phyloP scores from a whole-genome alignment of 306 rosid genomes.

The Quercus robur region DNA sequence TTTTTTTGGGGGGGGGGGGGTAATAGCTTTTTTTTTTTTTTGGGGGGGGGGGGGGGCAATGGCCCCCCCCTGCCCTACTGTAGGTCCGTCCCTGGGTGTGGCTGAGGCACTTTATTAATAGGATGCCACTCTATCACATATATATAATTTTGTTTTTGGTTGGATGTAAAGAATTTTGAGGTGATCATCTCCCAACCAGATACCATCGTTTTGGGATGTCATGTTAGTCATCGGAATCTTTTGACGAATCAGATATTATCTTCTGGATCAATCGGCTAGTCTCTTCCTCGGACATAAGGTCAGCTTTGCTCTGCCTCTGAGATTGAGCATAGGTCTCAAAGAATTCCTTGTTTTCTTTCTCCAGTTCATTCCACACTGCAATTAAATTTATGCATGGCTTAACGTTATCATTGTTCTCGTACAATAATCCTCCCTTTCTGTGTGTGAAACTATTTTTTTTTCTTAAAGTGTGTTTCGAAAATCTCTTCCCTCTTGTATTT shows the following conservation, averaged over 20 bases:
- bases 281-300: slow-evolving; percentile 80
- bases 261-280: slow-evolving; percentile 69
- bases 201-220: slow-evolving; percentile 25
- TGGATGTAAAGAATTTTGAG: background rate
- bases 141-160: background rate
- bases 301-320: slow-evolving; percentile 43
- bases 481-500: no score
- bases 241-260: slow-evolving; percentile 66
- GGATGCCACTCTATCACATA: no score
- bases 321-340: slow-evolving; percentile 67
- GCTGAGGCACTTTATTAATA: no score
- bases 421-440: background rate
- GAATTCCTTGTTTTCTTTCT: slow-evolving; percentile 86
- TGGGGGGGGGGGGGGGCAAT: no score
- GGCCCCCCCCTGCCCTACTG: no score
- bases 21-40: no score
- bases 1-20: no score
- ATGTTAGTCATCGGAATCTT: slow-evolving; percentile 36
- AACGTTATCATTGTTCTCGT: background rate
- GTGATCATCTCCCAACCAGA: background rate
- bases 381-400: background rate
- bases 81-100: no score
- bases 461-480: no score
- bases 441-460: no score
- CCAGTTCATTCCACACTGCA: slow-evolving; percentile 92